Evolutionary conservation across 164 flowering plant species (phyloP), one percentile per base, ranked within the genome.

Genomic region (Stephania yunnanensis): DNA sequence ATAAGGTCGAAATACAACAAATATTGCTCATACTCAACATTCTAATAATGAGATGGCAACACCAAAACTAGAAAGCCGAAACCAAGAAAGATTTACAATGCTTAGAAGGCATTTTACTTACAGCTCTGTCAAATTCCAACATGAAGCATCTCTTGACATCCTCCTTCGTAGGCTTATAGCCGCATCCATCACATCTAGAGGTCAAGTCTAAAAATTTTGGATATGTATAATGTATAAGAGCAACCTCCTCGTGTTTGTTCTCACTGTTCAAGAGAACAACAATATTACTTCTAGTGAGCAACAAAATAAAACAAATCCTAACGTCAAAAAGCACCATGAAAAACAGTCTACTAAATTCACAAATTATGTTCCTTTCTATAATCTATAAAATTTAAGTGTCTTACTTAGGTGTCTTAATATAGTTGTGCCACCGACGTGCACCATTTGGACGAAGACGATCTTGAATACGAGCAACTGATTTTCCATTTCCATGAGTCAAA

Each of bases 401-500:
- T 64, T 91, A 95, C 98, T 88, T 91, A 53, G 97, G 97, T 19
- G 89, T 83, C 87, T 93, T 95, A 95, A 90, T 89, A 81, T 95
- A 95, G 81, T 93, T 95, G 82, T 93, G 95, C 98, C 98, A 93
- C 87, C 98, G 85, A 81, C 93, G 97, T 61, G 97, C 99, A 80
- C 98, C 97, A 86, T 92, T 91, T 53, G 99, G 99, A 64, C 99
- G 98, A 61, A 96, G 97, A 83, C 94, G 93, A 81, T 96, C 97
- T 81, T 87, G 92, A 78, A 96, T 71, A 15, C 99, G 87, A 78
- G 99, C 98, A 75, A 95, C 98, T 72, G 98, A 85, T 85, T 96
- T 96, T 73, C 97, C 98, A 86, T 96, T 94, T 78, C 98, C 99
- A 66, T 96, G 94, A 8, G 99, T 94, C 79, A 96, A 82, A 80